These are phyloP conservation scores for Aspergillus incahuasiensis DNA, from an alignment of 495 filamentous ascomycete species.

Conservation along the genomic window DNA sequence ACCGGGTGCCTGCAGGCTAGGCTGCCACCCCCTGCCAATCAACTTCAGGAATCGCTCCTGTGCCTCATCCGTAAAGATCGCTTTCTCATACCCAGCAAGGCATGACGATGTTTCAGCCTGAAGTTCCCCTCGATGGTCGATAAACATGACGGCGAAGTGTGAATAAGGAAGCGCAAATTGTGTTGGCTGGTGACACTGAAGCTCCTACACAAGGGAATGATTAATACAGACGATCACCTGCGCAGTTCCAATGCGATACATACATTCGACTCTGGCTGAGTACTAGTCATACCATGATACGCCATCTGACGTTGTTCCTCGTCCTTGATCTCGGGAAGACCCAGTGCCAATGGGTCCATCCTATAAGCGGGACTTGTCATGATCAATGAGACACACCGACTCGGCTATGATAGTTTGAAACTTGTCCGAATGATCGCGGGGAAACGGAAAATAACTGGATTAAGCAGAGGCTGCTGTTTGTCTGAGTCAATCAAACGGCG, in stretches of 20 bases:
- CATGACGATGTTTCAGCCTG: slow-evolving; percentile 32
- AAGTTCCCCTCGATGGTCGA: slow-evolving; percentile 36
- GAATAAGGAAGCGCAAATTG: slow-evolving; percentile 26
- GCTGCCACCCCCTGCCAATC: slow-evolving; percentile 18
- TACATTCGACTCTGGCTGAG: slow-evolving; percentile 19
- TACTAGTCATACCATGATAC: slow-evolving; percentile 22
- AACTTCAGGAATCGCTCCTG: slow-evolving; percentile 35
- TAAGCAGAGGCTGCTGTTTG: not conserved
- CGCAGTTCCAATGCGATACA: not conserved
- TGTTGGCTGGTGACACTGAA: slow-evolving; percentile 16
- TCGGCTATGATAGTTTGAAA: not conserved
- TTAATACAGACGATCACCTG: not conserved
- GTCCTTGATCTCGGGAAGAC: slow-evolving; percentile 12
- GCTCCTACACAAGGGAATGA: slow-evolving; percentile 16
- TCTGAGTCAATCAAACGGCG: not conserved
- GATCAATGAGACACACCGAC: not conserved
- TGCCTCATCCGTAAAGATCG: slow-evolving; percentile 39
- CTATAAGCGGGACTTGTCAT: slow-evolving; percentile 16
- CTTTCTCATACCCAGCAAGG: slow-evolving; percentile 31
- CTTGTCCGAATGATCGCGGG: not conserved
- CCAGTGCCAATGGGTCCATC: slow-evolving; percentile 17
- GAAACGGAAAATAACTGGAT: not conserved
- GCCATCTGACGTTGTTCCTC: slow-evolving; percentile 15
- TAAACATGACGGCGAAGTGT: slow-evolving; percentile 39
- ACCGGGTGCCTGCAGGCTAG: slow-evolving; percentile 20